Base-by-base conservation (phyloP, 176 grass and related monocot genomes). In the Elymus sibiricus region DNA sequence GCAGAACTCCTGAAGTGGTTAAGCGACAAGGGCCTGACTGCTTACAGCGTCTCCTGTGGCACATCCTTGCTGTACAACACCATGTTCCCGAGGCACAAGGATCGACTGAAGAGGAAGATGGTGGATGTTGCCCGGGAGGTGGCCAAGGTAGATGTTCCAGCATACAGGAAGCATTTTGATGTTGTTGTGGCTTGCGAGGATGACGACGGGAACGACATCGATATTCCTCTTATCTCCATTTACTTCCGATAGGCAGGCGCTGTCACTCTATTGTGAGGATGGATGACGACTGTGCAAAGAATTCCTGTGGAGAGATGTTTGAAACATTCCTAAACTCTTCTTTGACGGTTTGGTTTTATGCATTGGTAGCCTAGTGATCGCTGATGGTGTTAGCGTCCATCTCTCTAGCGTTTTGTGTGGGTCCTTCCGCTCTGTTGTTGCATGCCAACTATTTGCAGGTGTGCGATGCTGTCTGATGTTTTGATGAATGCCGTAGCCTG, bases 161-260 rank as follows among this genome's bases (percentile, higher is more conserved):
- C 83, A 35, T 89, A 95, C 67, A 86, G 85, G 71, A 79, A 79
- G 69, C 92, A 93, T 80, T 26, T 93, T 19, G 93, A 93, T 87
- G 85, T 93, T 13, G 85, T 90, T 40, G 91, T 88, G 9, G 91
- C 93, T 42, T 97, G 95, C 77, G 89, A 92, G 53, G 87, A 95
- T 85, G 59, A 85, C 13, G 46, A 80, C 0, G 95, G 64, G 74
- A 90, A 91, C 1, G 89, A 93, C 34, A 34, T 97, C 2, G 90
- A 94, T 69, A 91, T 93, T 49, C 95, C 95, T 86, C 78, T 91
- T 24, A 75, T 97, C 79, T 97, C 95, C 22, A 83, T 97, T 12
- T 97, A 93, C 67, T 93, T 97, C 84, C 79, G 89, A 25, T 97
- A 91, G 86, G 51, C 39, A 91, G 86, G 68, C 26, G 11, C 40